Conservation (phyloP, 1,284 basidiomycete genomes). For the Trametes polyzona region DNA sequence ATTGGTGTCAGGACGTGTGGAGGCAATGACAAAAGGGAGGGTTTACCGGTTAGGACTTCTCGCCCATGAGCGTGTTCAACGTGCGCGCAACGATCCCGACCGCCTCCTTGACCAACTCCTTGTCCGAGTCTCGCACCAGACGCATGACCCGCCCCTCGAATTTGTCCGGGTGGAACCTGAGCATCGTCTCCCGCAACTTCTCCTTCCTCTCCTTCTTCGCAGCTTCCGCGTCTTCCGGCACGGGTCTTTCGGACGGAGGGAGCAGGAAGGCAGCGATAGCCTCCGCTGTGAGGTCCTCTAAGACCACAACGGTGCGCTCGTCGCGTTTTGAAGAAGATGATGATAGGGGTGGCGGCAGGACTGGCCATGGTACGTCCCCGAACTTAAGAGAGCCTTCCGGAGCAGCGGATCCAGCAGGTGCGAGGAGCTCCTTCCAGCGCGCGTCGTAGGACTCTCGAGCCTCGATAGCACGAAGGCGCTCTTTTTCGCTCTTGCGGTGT, state of each 20-base stretch:
- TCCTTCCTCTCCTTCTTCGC: conserved; percentile 52
- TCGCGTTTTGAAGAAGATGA: conserved; percentile 25
- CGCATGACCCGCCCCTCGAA: conserved; percentile 77
- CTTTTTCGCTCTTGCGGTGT: conserved; percentile 49
- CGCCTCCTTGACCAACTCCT: conserved; percentile 72
- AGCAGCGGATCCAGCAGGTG: conserved; percentile 26
- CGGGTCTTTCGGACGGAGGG: conserved; percentile 25
- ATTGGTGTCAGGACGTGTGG: no score
- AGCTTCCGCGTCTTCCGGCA: conserved; percentile 21
- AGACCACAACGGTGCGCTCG: conserved; percentile 25
- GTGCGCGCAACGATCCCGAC: conserved; percentile 64
- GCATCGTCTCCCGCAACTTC: conserved; percentile 69
- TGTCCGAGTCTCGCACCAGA: conserved; percentile 62
- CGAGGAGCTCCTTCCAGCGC: conserved; percentile 60
- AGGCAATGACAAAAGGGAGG: neutral
- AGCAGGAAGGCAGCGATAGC: conserved; percentile 67
- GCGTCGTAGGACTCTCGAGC: conserved; percentile 59
- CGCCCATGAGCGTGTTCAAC: conserved; percentile 31
- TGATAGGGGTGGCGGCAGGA: conserved; percentile 44
- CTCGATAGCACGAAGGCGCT: conserved; percentile 44
- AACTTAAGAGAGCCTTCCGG: conserved; percentile 40
- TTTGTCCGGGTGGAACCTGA: conserved; percentile 87
- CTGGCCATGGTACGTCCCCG: conserved; percentile 81
- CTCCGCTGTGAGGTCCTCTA: conserved; percentile 60
- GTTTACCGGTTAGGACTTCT: neutral